Evolutionary conservation across 2,329 filamentous ascomycete species (phyloP).

Genomic region (Colletotrichum tanaceti): DNA sequence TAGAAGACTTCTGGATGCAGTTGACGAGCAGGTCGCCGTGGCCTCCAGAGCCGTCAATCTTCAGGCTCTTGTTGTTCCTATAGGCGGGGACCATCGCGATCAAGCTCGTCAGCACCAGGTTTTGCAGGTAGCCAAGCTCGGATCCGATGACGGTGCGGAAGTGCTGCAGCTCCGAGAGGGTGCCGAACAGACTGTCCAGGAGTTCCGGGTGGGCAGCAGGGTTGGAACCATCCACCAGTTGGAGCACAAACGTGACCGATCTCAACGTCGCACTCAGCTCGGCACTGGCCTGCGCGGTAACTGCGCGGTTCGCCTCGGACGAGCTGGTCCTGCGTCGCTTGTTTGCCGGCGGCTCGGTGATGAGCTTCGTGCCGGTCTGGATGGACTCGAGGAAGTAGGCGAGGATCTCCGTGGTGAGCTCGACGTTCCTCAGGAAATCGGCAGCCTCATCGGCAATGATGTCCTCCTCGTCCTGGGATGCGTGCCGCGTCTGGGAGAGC

Average conservation of each 20-base stretch:
- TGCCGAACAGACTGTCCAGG: constrained; percentile 81
- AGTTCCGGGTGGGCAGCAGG: constrained; percentile 81
- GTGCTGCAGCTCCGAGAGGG: constrained; percentile 87
- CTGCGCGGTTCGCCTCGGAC: constrained; percentile 71
- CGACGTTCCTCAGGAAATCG: constrained; percentile 77
- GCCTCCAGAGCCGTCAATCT: constrained; percentile 81
- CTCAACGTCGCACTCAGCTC: constrained; percentile 76
- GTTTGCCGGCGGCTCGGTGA: constrained; percentile 76
- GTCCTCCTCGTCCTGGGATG: constrained; percentile 47
- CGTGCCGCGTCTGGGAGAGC: constrained; percentile 66
- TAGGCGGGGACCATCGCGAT: constrained; percentile 85
- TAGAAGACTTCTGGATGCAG: constrained; percentile 91
- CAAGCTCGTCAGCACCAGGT: constrained; percentile 83
- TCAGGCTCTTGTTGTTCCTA: constrained; percentile 68
- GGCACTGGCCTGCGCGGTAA: constrained; percentile 70
- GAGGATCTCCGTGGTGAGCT: constrained; percentile 79
- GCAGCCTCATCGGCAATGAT: constrained; percentile 70
- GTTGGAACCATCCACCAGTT: constrained; percentile 84
- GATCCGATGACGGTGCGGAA: constrained; percentile 84
- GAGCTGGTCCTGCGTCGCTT: constrained; percentile 85
- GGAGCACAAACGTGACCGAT: constrained; percentile 86
- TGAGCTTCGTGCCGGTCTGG: constrained; percentile 78
- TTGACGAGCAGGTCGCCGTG: constrained; percentile 92
- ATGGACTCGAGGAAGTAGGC: constrained; percentile 78
- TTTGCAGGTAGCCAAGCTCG: constrained; percentile 90